These are phyloP conservation scores for Malus orientalis DNA, from an alignment of 306 rosid genomes.

Conservation along the genomic window DNA sequence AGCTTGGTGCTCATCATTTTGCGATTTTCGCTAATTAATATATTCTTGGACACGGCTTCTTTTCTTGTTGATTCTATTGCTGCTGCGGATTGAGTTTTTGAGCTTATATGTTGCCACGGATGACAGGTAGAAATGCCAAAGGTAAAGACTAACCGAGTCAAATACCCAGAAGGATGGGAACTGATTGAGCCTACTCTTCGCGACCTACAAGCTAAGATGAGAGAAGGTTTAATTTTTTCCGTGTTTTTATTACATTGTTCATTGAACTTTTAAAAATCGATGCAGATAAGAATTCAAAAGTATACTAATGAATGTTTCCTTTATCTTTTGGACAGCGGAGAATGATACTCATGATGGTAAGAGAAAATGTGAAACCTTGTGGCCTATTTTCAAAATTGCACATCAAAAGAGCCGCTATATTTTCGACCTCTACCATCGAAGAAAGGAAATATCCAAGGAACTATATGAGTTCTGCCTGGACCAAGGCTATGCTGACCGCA, in stretches of 20 bases:
- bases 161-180: conserved; percentile 38
- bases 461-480: conserved; percentile 63
- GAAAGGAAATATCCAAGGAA: conserved; percentile 69
- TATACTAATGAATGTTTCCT: too few species aligned
- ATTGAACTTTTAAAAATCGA: neutral
- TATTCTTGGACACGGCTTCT: neutral
- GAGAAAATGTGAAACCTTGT: conserved; percentile 63
- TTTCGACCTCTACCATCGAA: conserved; percentile 58
- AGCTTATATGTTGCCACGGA: neutral
- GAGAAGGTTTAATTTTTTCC: conserved; percentile 24
- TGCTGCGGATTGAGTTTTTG: neutral
- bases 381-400: conserved; percentile 73
- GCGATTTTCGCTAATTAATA: neutral
- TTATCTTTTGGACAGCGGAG: conserved; percentile 39
- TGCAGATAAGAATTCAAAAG: neutral
- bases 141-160: conserved; percentile 29
- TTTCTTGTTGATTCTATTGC: neutral
- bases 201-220: conserved; percentile 36
- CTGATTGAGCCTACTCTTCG: conserved; percentile 32
- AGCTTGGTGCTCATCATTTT: neutral
- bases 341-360: conserved; percentile 64
- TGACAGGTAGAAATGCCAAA: conserved; percentile 27
- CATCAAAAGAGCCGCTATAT: conserved; percentile 74
- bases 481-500: conserved; percentile 69
- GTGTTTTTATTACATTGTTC: neutral